phyloP scores from a whole-genome alignment of 176 grass and related monocot genomes.

The Cymbopogon citratus region DNA sequence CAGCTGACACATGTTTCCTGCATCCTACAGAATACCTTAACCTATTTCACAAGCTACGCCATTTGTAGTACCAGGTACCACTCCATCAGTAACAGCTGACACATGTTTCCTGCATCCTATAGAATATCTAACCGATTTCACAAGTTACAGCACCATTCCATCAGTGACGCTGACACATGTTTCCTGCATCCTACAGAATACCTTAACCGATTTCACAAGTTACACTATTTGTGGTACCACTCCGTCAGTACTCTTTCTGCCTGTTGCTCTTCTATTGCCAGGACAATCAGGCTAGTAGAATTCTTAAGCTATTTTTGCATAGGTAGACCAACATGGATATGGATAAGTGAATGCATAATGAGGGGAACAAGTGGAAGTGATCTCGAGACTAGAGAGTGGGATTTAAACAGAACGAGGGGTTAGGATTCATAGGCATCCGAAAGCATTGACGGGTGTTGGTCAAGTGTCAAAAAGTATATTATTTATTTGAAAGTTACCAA shows the following conservation, averaged over 20 bases:
- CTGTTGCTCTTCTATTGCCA: slow-evolving; percentile 23
- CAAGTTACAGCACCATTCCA: slow-evolving; percentile 16
- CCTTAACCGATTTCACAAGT: slow-evolving; percentile 12
- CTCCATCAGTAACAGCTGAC: slow-evolving; percentile 1
- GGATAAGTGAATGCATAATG: background rate
- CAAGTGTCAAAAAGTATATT: background rate
- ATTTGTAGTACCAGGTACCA: background rate
- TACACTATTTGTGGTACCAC: slow-evolving; percentile 6
- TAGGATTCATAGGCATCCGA: background rate
- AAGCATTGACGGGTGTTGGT: background rate
- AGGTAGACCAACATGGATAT: background rate
- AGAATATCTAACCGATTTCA: slow-evolving; percentile 17
- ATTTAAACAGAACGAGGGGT: background rate
- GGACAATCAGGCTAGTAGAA: background rate
- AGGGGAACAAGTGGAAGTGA: background rate
- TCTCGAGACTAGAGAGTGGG: background rate
- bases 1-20: slow-evolving; percentile 23
- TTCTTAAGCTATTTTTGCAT: background rate
- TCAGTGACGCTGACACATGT: slow-evolving; percentile 9
- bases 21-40: slow-evolving; percentile 18
- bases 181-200: slow-evolving; percentile 28
- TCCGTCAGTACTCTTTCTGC: slow-evolving; percentile 19
- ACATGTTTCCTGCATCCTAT: slow-evolving; percentile 33
- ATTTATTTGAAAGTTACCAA: background rate
- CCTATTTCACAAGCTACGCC: slow-evolving; percentile 21